Evolutionary conservation across 495 filamentous ascomycete genomes (phyloP).

Genomic region (Aspergillus homomorphus): DNA sequence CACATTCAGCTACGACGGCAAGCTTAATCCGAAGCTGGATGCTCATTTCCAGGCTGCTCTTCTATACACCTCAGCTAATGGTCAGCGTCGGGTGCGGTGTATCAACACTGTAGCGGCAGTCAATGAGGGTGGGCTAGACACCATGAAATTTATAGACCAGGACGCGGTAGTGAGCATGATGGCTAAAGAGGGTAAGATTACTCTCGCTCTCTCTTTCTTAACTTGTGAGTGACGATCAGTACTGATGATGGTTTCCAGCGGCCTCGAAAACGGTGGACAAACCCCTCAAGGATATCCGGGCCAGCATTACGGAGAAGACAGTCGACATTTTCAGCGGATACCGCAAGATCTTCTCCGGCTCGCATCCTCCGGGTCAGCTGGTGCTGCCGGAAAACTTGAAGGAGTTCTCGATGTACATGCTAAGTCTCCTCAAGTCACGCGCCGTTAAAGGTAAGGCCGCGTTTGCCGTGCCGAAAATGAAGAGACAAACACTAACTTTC

Average conservation of each 20-base stretch:
- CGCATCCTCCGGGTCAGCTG: conserved; percentile 87
- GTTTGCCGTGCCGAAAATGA: not conserved
- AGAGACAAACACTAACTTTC: conserved; percentile 4
- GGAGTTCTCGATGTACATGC: conserved; percentile 95
- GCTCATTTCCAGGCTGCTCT: conserved; percentile 97
- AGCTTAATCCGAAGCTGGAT: conserved; percentile 91
- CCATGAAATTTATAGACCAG: conserved; percentile 90
- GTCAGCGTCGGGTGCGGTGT: conserved; percentile 88
- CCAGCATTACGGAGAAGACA: conserved; percentile 81
- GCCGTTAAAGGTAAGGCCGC: conserved; percentile 72
- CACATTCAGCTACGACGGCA: conserved; percentile 94
- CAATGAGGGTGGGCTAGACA: conserved; percentile 75
- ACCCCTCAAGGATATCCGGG: conserved; percentile 83
- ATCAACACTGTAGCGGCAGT: conserved; percentile 91
- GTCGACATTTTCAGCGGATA: conserved; percentile 93
- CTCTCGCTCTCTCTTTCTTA: not conserved
- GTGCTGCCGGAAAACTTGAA: conserved; percentile 95
- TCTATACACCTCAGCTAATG: conserved; percentile 87
- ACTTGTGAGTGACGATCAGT: not conserved
- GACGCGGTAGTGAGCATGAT: conserved; percentile 85
- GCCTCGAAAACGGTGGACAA: conserved; percentile 76
- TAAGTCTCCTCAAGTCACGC: conserved; percentile 86
- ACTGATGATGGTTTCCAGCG: conserved; percentile 40
- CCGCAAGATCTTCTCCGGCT: conserved; percentile 81
- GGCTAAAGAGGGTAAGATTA: conserved; percentile 71